A percentile compares a stretch with the other conserved stretches of the same genome.
Conservation (phyloP, 2,329 filamentous ascomycete genomes). For the Aspergillus candidus region DNA sequence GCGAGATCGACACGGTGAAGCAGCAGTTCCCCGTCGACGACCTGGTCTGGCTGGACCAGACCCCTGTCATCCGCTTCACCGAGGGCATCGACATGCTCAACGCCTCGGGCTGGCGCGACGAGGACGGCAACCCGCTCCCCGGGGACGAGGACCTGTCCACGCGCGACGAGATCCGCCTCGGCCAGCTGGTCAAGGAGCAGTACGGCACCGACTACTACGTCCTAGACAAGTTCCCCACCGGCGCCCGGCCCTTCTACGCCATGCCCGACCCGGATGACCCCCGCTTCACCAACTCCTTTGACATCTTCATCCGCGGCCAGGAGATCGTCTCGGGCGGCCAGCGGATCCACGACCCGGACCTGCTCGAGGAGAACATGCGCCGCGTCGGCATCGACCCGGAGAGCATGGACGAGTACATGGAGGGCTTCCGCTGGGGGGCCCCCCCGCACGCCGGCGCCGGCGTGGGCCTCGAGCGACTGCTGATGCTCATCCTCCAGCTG, state of each 20-base stretch:
- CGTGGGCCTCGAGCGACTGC: constrained; percentile 80
- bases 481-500: constrained; percentile 78
- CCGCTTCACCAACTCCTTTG: constrained; percentile 80
- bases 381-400: constrained; percentile 67
- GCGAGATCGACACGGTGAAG: constrained; percentile 73
- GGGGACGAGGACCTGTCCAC: constrained; percentile 77
- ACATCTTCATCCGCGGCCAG: constrained; percentile 89
- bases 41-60: constrained; percentile 79
- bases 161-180: constrained; percentile 78
- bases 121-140: constrained; percentile 65
- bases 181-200: constrained; percentile 77
- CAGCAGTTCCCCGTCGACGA: constrained; percentile 81
- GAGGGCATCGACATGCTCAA: constrained; percentile 78
- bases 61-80: constrained; percentile 70
- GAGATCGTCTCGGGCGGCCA: constrained; percentile 90
- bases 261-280: constrained; percentile 72
- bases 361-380: constrained; percentile 72
- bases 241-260: constrained; percentile 83
- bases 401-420: constrained; percentile 86
- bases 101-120: constrained; percentile 67
- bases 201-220: constrained; percentile 89
- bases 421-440: constrained; percentile 80
- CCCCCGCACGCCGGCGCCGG: constrained; percentile 87
- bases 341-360: constrained; percentile 74
- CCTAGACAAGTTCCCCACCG: constrained; percentile 83